These are phyloP conservation scores for Tephrocybe rancida DNA, from an alignment of 768 basidiomycete genomes.

Conservation along the genomic window DNA sequence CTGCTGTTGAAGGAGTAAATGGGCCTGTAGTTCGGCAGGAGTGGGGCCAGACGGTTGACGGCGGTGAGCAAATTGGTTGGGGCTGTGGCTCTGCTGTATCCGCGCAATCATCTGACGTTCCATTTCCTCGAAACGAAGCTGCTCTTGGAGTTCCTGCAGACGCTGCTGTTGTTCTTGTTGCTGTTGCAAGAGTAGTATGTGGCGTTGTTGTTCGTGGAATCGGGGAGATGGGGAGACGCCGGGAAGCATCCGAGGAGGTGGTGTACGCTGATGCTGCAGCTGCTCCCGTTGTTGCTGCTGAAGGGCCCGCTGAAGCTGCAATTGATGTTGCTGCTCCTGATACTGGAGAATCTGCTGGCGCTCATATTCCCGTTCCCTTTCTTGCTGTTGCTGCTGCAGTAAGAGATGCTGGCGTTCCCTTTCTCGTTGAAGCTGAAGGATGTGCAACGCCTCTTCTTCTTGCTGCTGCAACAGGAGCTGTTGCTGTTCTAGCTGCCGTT, in stretches of 20 bases:
- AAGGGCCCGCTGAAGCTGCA: conserved; percentile 45
- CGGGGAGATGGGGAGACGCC: conserved; percentile 73
- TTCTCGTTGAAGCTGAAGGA: conserved; percentile 35
- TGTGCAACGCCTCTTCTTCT: conserved; percentile 33
- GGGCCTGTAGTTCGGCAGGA: conserved; percentile 51
- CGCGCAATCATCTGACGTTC: conserved; percentile 61
- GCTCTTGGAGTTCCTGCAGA: conserved; percentile 64
- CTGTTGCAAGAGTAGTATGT: conserved; percentile 67
- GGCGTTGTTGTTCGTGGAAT: conserved; percentile 76
- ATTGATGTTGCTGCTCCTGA: conserved; percentile 53
- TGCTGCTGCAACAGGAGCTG: conserved; percentile 48
- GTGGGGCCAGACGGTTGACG: conserved; percentile 47
- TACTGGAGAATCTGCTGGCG: conserved; percentile 50
- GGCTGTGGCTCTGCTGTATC: conserved; percentile 38
- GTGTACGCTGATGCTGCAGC: conserved; percentile 54
- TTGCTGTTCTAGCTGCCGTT: conserved; percentile 27
- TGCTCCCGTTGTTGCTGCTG: conserved; percentile 55
- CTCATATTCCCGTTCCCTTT: conserved; percentile 37
- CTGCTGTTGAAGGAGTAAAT: conserved; percentile 42
- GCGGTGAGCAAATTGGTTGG: conserved; percentile 36
- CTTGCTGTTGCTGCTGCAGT: conserved; percentile 9
- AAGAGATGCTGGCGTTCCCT: conserved; percentile 30
- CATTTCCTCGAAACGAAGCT: conserved; percentile 63
- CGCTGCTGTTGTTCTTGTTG: conserved; percentile 66
- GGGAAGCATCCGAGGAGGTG: conserved; percentile 75